Evolutionary conservation across 1,284 basidiomycete species (phyloP), one percentile per base, ranked within the genome.

Genomic region (Cutaneotrichosporon spelunceum): DNA sequence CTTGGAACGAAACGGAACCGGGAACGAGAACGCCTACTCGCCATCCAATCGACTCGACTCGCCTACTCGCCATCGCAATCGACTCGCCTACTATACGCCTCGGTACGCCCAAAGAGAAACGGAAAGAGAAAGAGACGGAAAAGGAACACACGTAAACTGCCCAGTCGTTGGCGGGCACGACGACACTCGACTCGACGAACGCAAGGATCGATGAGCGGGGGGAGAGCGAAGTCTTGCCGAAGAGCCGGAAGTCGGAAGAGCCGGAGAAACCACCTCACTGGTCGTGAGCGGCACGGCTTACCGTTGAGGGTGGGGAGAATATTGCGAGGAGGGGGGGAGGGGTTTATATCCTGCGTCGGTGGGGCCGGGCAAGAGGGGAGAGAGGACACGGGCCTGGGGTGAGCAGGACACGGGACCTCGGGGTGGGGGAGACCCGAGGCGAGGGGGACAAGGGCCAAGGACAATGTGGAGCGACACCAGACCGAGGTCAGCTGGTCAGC

Each of bases 211-310:
- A 49, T 14, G 23, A 24, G 23, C 47, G 47, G 30, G 10, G 30
- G 6, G 30, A n/a, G 30, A 33, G 30, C 30, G 30, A 33, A 33
- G n/a, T n/a, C n/a, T n/a, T n/a, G n/a, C n/a, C n/a, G n/a, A n/a
- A n/a, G n/a, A n/a, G 30, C 30, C 30, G 30, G 4, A 29, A 23
- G 7, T 21, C 47, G 47, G 5, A n/a, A n/a, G 5, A 27, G 47
- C 47, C 47, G 23, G 29, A 23, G 23, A 24, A 23, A 45, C 44
- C 44, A 24, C 21, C 21, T 16, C 47, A 26, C 14, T 49, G 47
- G 47, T 49, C 47, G 47, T 49, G 24, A 49, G 47, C 47, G 47
- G 47, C 47, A 49, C 47, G 47, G 47, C 47, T 49, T 49, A 49
- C 47, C 47, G 47, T 49, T n/a, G 47, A 45, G 44, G 47, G 24